Evolutionary conservation across 192 early-diverging fungal species (phyloP).

Genomic region (Linnemannia hyalina): DNA sequence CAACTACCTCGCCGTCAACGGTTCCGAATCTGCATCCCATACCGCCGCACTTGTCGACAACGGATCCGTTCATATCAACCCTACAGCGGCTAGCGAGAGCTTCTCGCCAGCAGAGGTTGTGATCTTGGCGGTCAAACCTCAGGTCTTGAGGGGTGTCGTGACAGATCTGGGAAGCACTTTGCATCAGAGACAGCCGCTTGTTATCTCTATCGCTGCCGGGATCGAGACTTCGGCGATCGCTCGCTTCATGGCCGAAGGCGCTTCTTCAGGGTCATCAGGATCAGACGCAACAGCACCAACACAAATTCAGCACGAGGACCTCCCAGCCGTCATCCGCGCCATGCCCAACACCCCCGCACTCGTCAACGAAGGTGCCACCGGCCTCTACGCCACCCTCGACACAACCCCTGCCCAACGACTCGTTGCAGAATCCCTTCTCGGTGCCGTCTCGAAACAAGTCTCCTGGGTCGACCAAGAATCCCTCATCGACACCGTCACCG

Average conservation of each 20-base stretch:
- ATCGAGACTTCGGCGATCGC: conserved; percentile 81
- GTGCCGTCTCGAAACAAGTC: conserved; percentile 82
- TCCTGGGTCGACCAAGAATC: conserved; percentile 86
- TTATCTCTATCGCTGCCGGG: conserved; percentile 93
- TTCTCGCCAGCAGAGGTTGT: conserved; percentile 74
- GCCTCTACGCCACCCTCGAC: conserved; percentile 76
- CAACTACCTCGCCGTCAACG: conserved; percentile 73
- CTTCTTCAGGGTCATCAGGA: conserved; percentile 2
- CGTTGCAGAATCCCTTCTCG: conserved; percentile 76
- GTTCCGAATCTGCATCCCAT: conserved; percentile 35
- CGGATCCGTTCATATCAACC: conserved; percentile 39
- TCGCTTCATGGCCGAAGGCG: conserved; percentile 73
- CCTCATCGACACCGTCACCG: conserved; percentile 89
- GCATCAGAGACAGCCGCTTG: conserved; percentile 69
- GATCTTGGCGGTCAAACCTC: conserved; percentile 93
- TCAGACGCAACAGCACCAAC: background rate
- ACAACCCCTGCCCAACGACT: conserved; percentile 74
- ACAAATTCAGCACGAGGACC: conserved; percentile 36
- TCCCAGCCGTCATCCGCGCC: conserved; percentile 74
- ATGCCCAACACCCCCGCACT: conserved; percentile 99
- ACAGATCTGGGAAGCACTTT: conserved; percentile 66
- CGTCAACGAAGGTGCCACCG: conserved; percentile 88
- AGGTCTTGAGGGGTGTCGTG: conserved; percentile 83
- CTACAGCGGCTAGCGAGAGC: conserved; percentile 15
- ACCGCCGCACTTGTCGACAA: conserved; percentile 26